Conservation (phyloP, 2,329 filamentous ascomycete species). For the Emericellopsis cladophorae region DNA sequence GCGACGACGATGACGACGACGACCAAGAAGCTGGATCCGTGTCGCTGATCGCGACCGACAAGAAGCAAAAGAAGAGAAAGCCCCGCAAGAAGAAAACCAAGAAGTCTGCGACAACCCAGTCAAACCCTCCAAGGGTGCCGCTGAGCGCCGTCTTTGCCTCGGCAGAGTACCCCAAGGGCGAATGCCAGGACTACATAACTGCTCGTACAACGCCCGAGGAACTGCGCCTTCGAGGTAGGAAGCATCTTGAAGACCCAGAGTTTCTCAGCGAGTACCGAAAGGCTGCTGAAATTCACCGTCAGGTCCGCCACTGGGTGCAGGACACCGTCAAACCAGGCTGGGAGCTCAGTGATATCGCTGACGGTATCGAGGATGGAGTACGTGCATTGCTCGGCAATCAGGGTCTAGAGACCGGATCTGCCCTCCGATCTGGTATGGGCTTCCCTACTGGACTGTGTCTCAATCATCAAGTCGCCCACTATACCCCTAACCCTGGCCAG, state of each 20-base stretch:
- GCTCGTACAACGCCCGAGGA: slow-evolving; percentile 12
- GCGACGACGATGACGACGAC: slow-evolving; percentile 13
- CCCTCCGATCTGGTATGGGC: slow-evolving; percentile 62
- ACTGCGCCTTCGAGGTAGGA: slow-evolving; percentile 8
- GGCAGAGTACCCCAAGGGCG: slow-evolving; percentile 14
- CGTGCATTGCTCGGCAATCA: slow-evolving; percentile 61
- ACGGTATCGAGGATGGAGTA: slow-evolving; percentile 70
- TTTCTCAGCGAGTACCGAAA: slow-evolving; percentile 68
- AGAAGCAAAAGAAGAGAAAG: slow-evolving; percentile 15
- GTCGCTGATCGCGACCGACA: slow-evolving; percentile 1
- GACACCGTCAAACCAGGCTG: slow-evolving; percentile 68
- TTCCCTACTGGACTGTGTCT: slow-evolving; percentile 74
- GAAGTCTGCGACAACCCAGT: slow-evolving; percentile 10
- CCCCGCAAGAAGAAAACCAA: slow-evolving; percentile 10
- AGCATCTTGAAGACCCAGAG: slow-evolving; percentile 24
- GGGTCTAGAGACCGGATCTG: slow-evolving; percentile 63
- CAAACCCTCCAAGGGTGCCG: slow-evolving; percentile 18
- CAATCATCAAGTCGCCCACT: slow-evolving; percentile 72
- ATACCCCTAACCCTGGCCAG: slow-evolving; percentile 71
- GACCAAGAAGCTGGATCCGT: slow-evolving; percentile 1
- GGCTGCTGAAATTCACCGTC: slow-evolving; percentile 67
- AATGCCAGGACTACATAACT: slow-evolving; percentile 14
- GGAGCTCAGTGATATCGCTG: slow-evolving; percentile 62
- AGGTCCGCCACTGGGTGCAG: slow-evolving; percentile 70
- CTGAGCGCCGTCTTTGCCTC: slow-evolving; percentile 15